Percentiles rank a stretch among this genome's conserved stretches.
These are phyloP conservation scores for Phytophthora cactorum DNA, from an alignment of 352 stramenopile genomes.

Conservation along the genomic window DNA sequence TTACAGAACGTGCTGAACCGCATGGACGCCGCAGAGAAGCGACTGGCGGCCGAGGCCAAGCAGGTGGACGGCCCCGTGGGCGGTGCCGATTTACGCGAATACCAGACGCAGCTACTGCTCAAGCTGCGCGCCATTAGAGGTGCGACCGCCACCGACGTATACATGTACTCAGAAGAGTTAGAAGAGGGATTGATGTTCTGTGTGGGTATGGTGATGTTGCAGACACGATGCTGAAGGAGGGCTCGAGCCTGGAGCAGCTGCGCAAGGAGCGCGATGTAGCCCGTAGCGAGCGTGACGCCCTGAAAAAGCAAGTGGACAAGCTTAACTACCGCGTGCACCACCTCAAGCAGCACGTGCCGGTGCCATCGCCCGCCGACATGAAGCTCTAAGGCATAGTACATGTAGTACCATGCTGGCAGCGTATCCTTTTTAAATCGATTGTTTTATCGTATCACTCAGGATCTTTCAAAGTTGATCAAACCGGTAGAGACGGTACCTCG, in stretches of 20 bases:
- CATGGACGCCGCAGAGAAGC: constrained; percentile 58
- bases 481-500: constrained; percentile 5
- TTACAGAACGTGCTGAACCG: constrained; percentile 53
- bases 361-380: constrained; percentile 41
- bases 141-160: constrained; percentile 11
- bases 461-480: not conserved
- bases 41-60: constrained; percentile 38
- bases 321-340: constrained; percentile 83
- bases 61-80: constrained; percentile 59
- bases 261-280: constrained; percentile 68
- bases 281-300: constrained; percentile 56
- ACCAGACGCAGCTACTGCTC: constrained; percentile 69
- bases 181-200: not conserved
- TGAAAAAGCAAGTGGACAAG: constrained; percentile 80
- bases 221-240: constrained; percentile 75
- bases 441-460: not conserved
- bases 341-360: constrained; percentile 72
- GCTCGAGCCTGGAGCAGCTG: constrained; percentile 65
- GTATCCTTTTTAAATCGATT: constrained; percentile 17
- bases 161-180: too few species aligned
- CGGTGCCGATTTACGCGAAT: constrained; percentile 70
- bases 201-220: constrained; percentile 5
- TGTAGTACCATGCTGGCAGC: not conserved
- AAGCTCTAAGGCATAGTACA: constrained; percentile 12
- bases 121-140: constrained; percentile 66